Conservation (phyloP, 352 stramenopile species). For the Albugo laibachii region DNA sequence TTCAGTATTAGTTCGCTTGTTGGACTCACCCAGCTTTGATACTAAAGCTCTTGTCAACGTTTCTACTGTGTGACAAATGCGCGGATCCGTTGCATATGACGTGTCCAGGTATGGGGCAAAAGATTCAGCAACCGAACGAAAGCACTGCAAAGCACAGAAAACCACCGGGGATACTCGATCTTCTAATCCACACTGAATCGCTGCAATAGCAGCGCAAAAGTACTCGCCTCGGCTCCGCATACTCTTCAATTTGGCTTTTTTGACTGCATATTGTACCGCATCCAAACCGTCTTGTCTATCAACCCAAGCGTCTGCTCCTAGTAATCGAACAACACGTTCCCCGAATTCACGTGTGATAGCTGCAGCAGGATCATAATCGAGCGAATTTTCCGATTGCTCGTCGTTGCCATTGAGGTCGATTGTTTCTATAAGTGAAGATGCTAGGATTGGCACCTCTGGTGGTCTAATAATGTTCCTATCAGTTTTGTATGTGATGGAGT, state of each 20-base stretch:
- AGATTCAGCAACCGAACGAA: constrained; percentile 38
- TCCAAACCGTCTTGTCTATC: constrained; percentile 67
- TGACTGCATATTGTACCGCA: constrained; percentile 36
- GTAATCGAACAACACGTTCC: constrained; percentile 37
- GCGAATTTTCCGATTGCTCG: background rate
- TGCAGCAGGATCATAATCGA: constrained; percentile 21
- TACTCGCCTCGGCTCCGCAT: constrained; percentile 22
- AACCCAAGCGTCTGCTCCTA: constrained; percentile 54
- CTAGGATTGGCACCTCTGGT: constrained; percentile 35
- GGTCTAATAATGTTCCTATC: too few species aligned
- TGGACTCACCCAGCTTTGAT: constrained; percentile 49
- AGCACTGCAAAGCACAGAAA: constrained; percentile 63
- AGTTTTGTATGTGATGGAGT: too few species aligned
- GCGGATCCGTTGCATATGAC: constrained; percentile 16
- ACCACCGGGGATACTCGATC: constrained; percentile 62
- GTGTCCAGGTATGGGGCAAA: constrained; percentile 30
- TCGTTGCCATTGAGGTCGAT: background rate
- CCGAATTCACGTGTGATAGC: constrained; percentile 49
- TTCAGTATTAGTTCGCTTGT: constrained; percentile 67
- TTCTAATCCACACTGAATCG: constrained; percentile 48
- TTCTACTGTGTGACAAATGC: constrained; percentile 39
- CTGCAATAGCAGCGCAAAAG: constrained; percentile 40
- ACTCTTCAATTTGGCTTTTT: constrained; percentile 29
- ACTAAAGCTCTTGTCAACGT: constrained; percentile 25
- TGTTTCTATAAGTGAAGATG: constrained; percentile 15